Percentiles rank a stretch among this genome's conserved stretches.
Evolutionary conservation across 768 basidiomycete genomes (phyloP).

Genomic region (Russula griseocarnosa): DNA sequence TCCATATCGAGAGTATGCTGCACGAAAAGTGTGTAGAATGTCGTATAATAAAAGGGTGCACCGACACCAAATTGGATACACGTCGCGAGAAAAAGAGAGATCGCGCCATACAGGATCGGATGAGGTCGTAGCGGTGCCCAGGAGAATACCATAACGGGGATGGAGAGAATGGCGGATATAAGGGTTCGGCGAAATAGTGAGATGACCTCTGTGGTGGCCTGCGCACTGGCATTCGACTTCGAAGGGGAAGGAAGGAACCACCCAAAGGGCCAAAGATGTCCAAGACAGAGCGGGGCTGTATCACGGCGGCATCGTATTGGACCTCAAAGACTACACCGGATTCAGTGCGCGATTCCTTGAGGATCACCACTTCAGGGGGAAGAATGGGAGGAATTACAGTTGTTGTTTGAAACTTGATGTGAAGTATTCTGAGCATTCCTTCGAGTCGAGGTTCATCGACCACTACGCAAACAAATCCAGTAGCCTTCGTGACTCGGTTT

Average conservation of each 20-base stretch:
- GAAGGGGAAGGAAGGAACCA: slow-evolving; percentile 32
- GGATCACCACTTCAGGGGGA: slow-evolving; percentile 13
- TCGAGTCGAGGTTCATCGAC: slow-evolving; percentile 3
- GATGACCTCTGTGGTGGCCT: slow-evolving; percentile 36
- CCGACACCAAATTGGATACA: slow-evolving; percentile 38
- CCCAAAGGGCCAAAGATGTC: slow-evolving; percentile 29
- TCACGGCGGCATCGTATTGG: slow-evolving; percentile 31
- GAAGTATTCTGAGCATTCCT: slow-evolving; percentile 18
- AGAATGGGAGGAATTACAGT: neutral
- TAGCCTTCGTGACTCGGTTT: slow-evolving; percentile 12
- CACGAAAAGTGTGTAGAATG: slow-evolving; percentile 38
- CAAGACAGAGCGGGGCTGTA: slow-evolving; percentile 37
- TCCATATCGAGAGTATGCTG: slow-evolving; percentile 40
- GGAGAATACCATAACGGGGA: slow-evolving; percentile 43
- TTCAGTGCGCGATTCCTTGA: neutral
- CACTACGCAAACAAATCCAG: slow-evolving; percentile 18
- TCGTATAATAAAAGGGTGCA: slow-evolving; percentile 38
- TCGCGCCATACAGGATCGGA: slow-evolving; percentile 36
- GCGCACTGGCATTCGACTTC: slow-evolving; percentile 29
- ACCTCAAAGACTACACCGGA: slow-evolving; percentile 12
- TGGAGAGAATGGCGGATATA: slow-evolving; percentile 35
- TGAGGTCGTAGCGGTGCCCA: slow-evolving; percentile 40
- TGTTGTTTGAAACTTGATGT: slow-evolving; percentile 2
- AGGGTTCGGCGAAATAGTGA: slow-evolving; percentile 34
- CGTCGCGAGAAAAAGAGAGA: slow-evolving; percentile 40